Evolutionary conservation across 768 basidiomycete species (phyloP).

Genomic region (Hygrophoropsis aurantiaca): DNA sequence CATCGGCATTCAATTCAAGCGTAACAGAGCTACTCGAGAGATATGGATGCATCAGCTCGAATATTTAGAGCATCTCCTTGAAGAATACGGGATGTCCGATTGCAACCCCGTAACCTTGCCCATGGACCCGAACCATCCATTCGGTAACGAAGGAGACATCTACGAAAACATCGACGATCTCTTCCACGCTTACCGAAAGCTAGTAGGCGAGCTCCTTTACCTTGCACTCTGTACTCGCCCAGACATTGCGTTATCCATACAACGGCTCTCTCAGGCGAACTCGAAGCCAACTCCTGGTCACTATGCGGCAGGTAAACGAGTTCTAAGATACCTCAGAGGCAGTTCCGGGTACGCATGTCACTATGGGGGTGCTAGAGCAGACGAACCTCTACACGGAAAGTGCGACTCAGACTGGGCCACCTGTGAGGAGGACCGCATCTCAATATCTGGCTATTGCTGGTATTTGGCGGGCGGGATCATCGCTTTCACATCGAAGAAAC

Average conservation of each 20-base stretch:
- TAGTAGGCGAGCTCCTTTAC: background rate
- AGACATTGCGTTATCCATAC: background rate
- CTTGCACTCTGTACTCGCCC: background rate
- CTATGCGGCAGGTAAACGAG: background rate
- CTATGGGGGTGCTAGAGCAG: background rate
- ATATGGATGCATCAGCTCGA: background rate
- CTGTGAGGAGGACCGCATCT: conserved; percentile 20
- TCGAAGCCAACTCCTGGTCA: background rate
- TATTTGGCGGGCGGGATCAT: conserved; percentile 20
- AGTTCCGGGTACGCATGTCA: background rate
- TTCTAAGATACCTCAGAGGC: background rate
- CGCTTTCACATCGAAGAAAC: conserved; percentile 35
- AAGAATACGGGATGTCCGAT: background rate
- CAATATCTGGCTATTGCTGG: conserved; percentile 21
- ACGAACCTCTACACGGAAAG: background rate
- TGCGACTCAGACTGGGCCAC: conserved; percentile 21
- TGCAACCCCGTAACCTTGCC: background rate
- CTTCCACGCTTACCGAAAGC: background rate
- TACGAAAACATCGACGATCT: background rate
- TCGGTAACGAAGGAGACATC: background rate
- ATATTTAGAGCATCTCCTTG: background rate
- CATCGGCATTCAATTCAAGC: background rate
- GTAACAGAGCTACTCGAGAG: background rate
- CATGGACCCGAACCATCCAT: background rate
- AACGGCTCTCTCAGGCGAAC: background rate